Conservation (phyloP, 768 basidiomycete species). For the Naganishia vishniacii region DNA sequence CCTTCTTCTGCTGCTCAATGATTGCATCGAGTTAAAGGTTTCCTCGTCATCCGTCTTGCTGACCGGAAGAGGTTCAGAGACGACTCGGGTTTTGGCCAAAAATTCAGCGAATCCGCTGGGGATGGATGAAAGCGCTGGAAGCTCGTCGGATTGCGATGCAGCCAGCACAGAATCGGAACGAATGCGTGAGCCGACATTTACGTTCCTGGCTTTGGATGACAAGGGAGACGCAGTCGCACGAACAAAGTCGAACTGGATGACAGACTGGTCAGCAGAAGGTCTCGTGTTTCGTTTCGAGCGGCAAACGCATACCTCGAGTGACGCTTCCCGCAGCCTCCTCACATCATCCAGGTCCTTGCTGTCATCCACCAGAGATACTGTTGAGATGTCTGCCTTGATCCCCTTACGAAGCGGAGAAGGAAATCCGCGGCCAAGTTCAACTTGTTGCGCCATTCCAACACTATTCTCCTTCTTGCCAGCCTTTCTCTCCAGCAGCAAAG, state of each 20-base stretch:
- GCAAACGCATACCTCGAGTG: slow-evolving; percentile 5
- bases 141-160: background rate
- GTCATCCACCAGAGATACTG: background rate
- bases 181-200: background rate
- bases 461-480: background rate
- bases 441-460: background rate
- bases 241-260: slow-evolving; percentile 1
- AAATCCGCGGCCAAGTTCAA: background rate
- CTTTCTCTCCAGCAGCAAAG: background rate
- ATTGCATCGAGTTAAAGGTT: background rate
- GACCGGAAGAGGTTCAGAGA: slow-evolving; percentile 13
- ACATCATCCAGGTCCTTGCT: slow-evolving; percentile 19
- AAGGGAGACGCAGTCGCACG: slow-evolving; percentile 6
- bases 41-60: background rate
- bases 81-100: slow-evolving; percentile 20
- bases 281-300: background rate
- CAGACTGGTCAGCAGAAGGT: background rate
- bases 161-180: slow-evolving; percentile 6
- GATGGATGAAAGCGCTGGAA: background rate
- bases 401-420: slow-evolving; percentile 13
- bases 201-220: background rate
- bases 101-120: slow-evolving; percentile 20
- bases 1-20: slow-evolving; percentile 4
- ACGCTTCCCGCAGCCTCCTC: slow-evolving; percentile 10
- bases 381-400: background rate